Conservation (phyloP, 768 basidiomycete genomes). For the Hericium alpestre region DNA sequence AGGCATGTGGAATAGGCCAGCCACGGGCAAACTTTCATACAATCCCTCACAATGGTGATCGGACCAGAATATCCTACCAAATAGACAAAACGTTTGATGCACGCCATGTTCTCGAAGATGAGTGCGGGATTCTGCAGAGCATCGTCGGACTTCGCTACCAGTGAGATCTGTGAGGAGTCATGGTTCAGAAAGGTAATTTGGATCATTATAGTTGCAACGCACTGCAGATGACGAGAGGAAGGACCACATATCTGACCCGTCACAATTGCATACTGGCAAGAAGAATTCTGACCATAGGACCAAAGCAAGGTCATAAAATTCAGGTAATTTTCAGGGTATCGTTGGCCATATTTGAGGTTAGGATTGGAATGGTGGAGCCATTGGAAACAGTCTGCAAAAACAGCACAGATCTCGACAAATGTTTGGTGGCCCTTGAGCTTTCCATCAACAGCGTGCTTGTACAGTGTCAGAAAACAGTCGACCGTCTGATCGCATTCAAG, state of each 20-base stretch:
- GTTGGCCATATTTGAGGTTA: slow-evolving; percentile 11
- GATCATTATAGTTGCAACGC: too few relatives aligned
- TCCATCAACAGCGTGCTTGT: slow-evolving; percentile 6
- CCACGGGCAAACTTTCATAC: slow-evolving; percentile 19
- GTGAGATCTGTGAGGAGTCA: neutral
- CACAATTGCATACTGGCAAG: slow-evolving; percentile 13
- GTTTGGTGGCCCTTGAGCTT: slow-evolving; percentile 11
- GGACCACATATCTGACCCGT: neutral
- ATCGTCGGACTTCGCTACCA: slow-evolving; percentile 15
- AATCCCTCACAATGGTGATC: slow-evolving; percentile 17
- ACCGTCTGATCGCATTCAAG: slow-evolving; percentile 7
- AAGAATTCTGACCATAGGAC: slow-evolving; percentile 11
- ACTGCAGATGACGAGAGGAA: neutral
- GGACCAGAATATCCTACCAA: slow-evolving; percentile 16
- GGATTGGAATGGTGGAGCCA: neutral
- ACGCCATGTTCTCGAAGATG: slow-evolving; percentile 19
- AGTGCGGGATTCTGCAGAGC: slow-evolving; percentile 18
- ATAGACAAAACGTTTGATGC: slow-evolving; percentile 17
- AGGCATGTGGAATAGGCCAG: slow-evolving; percentile 19
- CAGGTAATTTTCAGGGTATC: slow-evolving; percentile 9
- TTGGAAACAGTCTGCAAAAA: slow-evolving; percentile 8
- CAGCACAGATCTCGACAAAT: slow-evolving; percentile 9
- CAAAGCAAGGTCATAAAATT: slow-evolving; percentile 14
- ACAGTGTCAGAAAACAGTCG: slow-evolving; percentile 12
- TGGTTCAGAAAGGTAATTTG: neutral